Evolutionary conservation across 345 rosid genomes (phyloP).

Genomic region (Physaria fendleri): DNA sequence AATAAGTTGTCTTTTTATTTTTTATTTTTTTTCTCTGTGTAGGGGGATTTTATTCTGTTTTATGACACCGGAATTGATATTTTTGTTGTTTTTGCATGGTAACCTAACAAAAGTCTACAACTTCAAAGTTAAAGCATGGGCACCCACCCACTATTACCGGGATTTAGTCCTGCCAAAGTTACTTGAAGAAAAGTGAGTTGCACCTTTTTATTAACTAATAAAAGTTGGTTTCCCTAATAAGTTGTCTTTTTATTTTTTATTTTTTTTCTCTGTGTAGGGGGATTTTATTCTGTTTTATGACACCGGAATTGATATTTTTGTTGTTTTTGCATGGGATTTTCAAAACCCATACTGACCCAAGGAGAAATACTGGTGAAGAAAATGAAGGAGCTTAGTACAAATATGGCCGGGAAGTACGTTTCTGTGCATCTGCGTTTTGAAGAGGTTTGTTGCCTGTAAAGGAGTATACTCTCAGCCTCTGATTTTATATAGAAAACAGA

Average conservation of each 20-base stretch:
- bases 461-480: too few relatives aligned
- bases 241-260: background rate
- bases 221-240: background rate
- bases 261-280: too few relatives aligned
- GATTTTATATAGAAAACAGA: slow-evolving; percentile 3
- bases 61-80: background rate
- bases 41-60: background rate
- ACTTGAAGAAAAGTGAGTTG: slow-evolving; percentile 88
- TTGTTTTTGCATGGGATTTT: slow-evolving; percentile 32
- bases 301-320: background rate
- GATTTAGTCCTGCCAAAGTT: slow-evolving; percentile 82
- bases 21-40: too few relatives aligned
- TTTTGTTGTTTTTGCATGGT: background rate
- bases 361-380: slow-evolving; percentile 80
- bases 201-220: background rate
- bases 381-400: slow-evolving; percentile 81
- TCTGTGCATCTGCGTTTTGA: slow-evolving; percentile 98
- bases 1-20: background rate
- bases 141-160: slow-evolving; percentile 68
- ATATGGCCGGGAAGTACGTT: slow-evolving; percentile 71
- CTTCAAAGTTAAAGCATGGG: slow-evolving; percentile 96
- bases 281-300: background rate
- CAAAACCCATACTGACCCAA: slow-evolving; percentile 60
- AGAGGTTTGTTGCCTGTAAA: slow-evolving; percentile 56
- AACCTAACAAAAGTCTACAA: slow-evolving; percentile 84